Evolutionary conservation across 2,329 filamentous ascomycete species (phyloP).

Genomic region (Xylaria sp.): DNA sequence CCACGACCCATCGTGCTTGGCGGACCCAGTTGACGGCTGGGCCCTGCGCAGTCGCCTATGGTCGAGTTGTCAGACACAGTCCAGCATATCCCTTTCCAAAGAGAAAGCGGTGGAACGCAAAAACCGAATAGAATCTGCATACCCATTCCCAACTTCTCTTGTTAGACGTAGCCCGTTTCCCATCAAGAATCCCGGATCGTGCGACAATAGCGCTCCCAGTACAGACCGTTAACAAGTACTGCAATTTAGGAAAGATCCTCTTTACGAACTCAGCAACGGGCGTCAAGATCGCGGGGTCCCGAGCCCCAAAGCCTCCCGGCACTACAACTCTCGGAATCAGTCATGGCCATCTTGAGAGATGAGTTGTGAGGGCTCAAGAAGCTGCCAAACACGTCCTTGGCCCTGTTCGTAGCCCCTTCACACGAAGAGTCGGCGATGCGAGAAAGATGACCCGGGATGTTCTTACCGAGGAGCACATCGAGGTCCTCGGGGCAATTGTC

Average conservation of each 20-base stretch:
- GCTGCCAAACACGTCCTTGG: not conserved
- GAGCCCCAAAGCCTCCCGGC: conserved; percentile 68
- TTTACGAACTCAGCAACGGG: conserved; percentile 59
- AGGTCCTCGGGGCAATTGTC: conserved; percentile 60
- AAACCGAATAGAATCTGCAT: conserved; percentile 16
- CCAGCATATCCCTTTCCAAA: not conserved
- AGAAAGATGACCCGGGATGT: not conserved
- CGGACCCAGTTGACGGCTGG: conserved; percentile 68
- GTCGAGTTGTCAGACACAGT: conserved; percentile 18
- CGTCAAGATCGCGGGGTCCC: conserved; percentile 48
- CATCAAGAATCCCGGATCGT: conserved; percentile 67
- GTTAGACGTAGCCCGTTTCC: conserved; percentile 72
- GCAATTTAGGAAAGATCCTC: conserved; percentile 57
- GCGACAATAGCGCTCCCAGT: conserved; percentile 71
- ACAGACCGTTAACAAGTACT: conserved; percentile 72
- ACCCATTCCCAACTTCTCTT: conserved; percentile 66
- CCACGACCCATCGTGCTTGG: conserved; percentile 70
- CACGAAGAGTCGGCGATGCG: not conserved
- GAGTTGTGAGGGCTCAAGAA: not conserved
- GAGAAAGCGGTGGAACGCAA: not conserved
- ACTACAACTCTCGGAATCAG: conserved; percentile 55
- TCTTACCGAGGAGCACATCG: conserved; percentile 61
- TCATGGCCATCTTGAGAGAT: not conserved
- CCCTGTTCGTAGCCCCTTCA: not conserved
- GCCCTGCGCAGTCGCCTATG: conserved; percentile 53